A percentile compares a stretch with the other conserved stretches of the same genome.
Evolutionary conservation across 495 filamentous ascomycete genomes (phyloP).

Genomic region (Astrothelium macrocarpum): DNA sequence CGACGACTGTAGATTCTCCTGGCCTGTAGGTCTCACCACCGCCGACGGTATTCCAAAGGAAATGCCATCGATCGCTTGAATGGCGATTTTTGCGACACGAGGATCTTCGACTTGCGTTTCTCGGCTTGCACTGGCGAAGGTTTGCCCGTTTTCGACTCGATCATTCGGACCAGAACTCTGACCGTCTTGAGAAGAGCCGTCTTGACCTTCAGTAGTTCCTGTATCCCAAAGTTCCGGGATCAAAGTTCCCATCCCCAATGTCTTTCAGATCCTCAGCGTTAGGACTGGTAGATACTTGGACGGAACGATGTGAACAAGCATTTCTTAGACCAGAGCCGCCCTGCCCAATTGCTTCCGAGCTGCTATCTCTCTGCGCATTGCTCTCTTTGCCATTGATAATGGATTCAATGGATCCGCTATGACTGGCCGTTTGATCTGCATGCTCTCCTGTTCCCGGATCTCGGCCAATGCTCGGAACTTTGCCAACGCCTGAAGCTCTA

Average conservation of each 20-base stretch:
- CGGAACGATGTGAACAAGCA: neutral
- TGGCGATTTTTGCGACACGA: neutral
- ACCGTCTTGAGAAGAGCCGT: neutral
- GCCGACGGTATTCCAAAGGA: neutral
- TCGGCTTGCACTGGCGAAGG: neutral
- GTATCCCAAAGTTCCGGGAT: neutral
- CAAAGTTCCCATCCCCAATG: neutral
- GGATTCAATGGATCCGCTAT: neutral
- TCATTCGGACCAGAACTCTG: neutral
- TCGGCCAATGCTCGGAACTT: neutral
- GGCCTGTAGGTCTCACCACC: neutral
- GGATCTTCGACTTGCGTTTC: neutral
- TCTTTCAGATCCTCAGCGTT: neutral
- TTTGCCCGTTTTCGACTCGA: neutral
- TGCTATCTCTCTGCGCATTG: neutral
- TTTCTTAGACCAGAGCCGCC: neutral
- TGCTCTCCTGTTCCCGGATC: neutral
- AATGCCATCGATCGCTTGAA: neutral
- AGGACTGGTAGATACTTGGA: neutral
- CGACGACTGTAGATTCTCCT: neutral
- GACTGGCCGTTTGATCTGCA: neutral
- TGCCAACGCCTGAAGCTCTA: neutral
- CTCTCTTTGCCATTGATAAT: neutral
- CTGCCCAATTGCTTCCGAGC: neutral
- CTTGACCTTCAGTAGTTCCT: neutral